These are phyloP conservation scores for Cladobotryum protrusum DNA, from an alignment of 2,329 filamentous ascomycete species.

Conservation along the genomic window DNA sequence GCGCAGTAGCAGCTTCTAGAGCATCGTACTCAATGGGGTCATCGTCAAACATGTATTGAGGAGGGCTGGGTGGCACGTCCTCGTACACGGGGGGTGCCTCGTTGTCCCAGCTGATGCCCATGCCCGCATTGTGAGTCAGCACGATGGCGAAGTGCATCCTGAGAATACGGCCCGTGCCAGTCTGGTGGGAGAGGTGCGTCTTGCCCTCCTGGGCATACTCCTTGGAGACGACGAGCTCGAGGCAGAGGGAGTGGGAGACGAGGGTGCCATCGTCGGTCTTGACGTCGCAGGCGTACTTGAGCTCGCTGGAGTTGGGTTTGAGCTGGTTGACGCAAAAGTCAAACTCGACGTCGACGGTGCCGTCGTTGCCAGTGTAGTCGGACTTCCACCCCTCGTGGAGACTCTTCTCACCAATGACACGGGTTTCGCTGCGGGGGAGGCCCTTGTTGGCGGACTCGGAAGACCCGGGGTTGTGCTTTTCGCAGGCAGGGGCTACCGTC, in stretches of 20 bases:
- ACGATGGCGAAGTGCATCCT: slow-evolving; percentile 83
- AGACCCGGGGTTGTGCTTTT: slow-evolving; percentile 55
- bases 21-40: slow-evolving; percentile 34
- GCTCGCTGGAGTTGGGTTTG: slow-evolving; percentile 41
- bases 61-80: slow-evolving; percentile 83
- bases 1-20: slow-evolving; percentile 22
- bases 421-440: slow-evolving; percentile 65
- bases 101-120: slow-evolving; percentile 95
- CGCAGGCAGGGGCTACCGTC: slow-evolving; percentile 72
- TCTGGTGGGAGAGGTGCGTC: slow-evolving; percentile 66
- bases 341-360: slow-evolving; percentile 50
- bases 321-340: slow-evolving; percentile 47
- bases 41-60: slow-evolving; percentile 49
- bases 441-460: slow-evolving; percentile 53
- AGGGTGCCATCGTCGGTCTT: slow-evolving; percentile 68
- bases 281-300: slow-evolving; percentile 69
- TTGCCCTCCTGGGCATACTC: slow-evolving; percentile 73
- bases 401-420: slow-evolving; percentile 73
- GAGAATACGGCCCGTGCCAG: slow-evolving; percentile 82
- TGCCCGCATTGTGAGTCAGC: slow-evolving; percentile 75
- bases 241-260: slow-evolving; percentile 76
- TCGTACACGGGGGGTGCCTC: slow-evolving; percentile 91
- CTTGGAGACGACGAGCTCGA: slow-evolving; percentile 91
- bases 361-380: slow-evolving; percentile 45
- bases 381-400: slow-evolving; percentile 89